phyloP scores from a whole-genome alignment of 177 flowering plant species.

The Vitis hybrid region DNA sequence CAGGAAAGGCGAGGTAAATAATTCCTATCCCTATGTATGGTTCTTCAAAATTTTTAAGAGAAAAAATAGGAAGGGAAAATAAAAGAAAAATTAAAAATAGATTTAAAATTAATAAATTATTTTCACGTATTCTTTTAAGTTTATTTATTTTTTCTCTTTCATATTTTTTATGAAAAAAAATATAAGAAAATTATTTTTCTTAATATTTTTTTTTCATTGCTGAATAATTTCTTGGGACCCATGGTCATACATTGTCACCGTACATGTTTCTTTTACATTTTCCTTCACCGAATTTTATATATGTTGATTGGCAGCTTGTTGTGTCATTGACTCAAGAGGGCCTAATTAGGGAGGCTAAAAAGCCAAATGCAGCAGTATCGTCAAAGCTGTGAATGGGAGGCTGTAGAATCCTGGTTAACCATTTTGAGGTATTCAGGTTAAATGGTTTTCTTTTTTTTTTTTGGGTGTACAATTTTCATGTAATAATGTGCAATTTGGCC shows the following conservation, averaged over 20 bases:
- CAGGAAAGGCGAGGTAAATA: conserved; percentile 76
- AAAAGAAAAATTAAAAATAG: no score
- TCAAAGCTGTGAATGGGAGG: conserved; percentile 52
- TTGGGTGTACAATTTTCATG: no score
- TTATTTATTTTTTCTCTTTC: background rate
- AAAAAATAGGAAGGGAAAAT: no score
- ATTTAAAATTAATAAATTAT: no score
- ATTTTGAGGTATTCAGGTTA: background rate
- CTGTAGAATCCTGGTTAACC: background rate
- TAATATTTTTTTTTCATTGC: no score
- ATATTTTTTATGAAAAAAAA: background rate
- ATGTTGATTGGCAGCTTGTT: conserved; percentile 57
- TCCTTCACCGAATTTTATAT: background rate
- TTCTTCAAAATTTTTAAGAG: background rate
- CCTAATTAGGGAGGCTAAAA: conserved; percentile 48
- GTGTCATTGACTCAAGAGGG: conserved; percentile 85
- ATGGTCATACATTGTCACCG: background rate
- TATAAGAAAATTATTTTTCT: no score
- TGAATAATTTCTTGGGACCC: background rate
- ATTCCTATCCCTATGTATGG: background rate
- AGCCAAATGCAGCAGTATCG: conserved; percentile 22
- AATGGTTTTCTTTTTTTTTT: no score
- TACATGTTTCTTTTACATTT: conserved; percentile 1
- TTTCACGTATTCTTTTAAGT: background rate
- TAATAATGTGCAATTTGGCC: no score